Evolutionary conservation across 495 filamentous ascomycete genomes (phyloP), one percentile per base, ranked within the genome.

Genomic region (Neurospora pannonica): DNA sequence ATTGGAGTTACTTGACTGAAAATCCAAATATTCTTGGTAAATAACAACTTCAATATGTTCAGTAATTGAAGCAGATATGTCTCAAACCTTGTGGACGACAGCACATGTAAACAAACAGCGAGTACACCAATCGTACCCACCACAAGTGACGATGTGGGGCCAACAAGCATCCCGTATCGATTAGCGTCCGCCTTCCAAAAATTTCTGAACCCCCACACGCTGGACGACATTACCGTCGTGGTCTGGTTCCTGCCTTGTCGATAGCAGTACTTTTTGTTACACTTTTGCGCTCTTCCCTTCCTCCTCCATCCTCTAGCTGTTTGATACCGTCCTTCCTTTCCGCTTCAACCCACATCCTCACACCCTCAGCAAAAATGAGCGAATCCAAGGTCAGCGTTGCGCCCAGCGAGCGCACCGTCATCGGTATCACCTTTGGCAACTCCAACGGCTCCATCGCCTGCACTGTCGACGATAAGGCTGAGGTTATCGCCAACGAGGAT

Each of bases 401-500:
- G 83, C 88, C 90, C 37, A 86, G 82, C 72, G 88, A 93, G 83
- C 86, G 90, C 76, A 88, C 90, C 75, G 92, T 92, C 78, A 99
- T 99, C 84, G 96, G 96, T 83, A 94, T 99, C 82, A 93, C 94
- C 71, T 98, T 98, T 87, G 97, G 96, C 83, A 99, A 99, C 85
- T 93, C 93, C 70, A 96, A 94, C 88, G 97, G 95, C 85, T 97
- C 94, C 71, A 98, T 99, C 85, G 96, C 95, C 76, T 92, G 90
- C 79, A 94, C 94, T 39, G 88, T 91, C 62, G 96, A 98, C 78
- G 95, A 95, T 83, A 97, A 95, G 85, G 91, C 94, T 75, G 94
- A 97, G 81, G 95, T 99, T 78, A 98, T 99, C 83, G 96, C 97
- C 74, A 98, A 99, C 84, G 97, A 99, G 84, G 96, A 98, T 84